A percentile compares a stretch with the other conserved stretches of the same genome.
These are phyloP conservation scores for Parmales sp. DNA, from an alignment of 108 stramenopile species.

Conservation along the genomic window DNA sequence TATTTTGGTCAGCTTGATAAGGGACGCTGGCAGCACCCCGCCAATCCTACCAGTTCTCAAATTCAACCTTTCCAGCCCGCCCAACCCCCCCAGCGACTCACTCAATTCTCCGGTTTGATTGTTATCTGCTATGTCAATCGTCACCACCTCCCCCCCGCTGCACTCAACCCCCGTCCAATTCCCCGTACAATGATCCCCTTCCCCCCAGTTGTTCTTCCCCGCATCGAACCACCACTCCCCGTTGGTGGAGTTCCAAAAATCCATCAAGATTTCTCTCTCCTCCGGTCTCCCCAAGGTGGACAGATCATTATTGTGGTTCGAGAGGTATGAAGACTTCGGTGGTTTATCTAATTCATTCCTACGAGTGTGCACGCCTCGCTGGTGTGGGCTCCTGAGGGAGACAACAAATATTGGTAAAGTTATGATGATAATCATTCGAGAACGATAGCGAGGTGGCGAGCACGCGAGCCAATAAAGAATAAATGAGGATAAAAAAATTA, in stretches of 20 bases:
- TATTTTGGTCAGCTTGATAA: background rate
- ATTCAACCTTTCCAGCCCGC: background rate
- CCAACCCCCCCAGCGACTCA: background rate
- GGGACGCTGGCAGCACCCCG: background rate
- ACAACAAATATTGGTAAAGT: too few relatives aligned
- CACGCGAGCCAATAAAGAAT: too few relatives aligned
- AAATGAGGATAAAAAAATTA: too few relatives aligned
- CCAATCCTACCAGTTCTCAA: background rate
- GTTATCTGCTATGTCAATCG: background rate
- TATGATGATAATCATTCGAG: too few relatives aligned
- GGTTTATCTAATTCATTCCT: too few relatives aligned
- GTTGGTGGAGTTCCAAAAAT: slow-evolving; percentile 2
- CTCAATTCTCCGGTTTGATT: background rate
- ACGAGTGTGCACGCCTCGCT: too few relatives aligned
- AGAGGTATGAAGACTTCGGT: too few relatives aligned
- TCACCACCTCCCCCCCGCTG: background rate
- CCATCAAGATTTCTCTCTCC: background rate
- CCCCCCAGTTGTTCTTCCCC: background rate
- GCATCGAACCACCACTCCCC: background rate
- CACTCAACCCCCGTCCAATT: background rate
- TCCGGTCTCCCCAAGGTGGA: too few relatives aligned
- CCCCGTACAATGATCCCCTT: background rate
- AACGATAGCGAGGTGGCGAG: too few relatives aligned
- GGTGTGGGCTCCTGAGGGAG: too few relatives aligned
- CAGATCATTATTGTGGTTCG: too few relatives aligned